Base-by-base conservation (phyloP, 2,329 filamentous ascomycete species). In the Cercospora zeina region DNA sequence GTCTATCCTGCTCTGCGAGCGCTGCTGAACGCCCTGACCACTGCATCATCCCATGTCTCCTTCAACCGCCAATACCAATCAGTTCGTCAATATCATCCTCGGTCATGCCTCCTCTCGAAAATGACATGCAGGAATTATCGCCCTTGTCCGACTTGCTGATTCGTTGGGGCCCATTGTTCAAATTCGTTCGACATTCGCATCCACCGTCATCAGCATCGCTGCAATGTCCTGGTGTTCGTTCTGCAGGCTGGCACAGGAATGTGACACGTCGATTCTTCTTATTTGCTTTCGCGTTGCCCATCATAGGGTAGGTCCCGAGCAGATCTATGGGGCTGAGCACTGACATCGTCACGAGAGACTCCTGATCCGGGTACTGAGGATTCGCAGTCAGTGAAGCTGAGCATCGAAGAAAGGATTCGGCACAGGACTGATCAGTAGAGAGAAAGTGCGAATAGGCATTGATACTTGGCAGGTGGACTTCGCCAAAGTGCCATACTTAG, bases 131-230 rank as follows among this genome's bases (percentile, higher is more conserved):
- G 5, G 14, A 5, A 10, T n/a, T 8, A 54, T 24, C 27, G 2
- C 33, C 33, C 30, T 37, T 54, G n/a, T 33, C 24, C 7, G 13
- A 10, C 51, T 54, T 33, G n/a, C 27, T 19, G 21, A 54, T 31
- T 9, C 36, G 33, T 9, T 54, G 51, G 8, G 30, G 30, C 24
- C 51, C 51, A 19, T 54, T 31, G 21, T 54, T 54, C 27, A 54
- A 36, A 8, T 54, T 54, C 24, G 51, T 54, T 13, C 51, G 51
- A 54, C 51, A 54, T 9, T 54, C 51, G 51, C 51, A 54, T 8
- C 51, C 51, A 33, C 51, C 51, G 31, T 54, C 51, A n/a, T 54
- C 33, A 16, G 14, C 51, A 54, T 54, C 30, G 4, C 51, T 31
- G 33, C 51, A 54, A 19, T 21, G n/a, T 4, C 51, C 51, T 2